These are phyloP conservation scores for Cytospora leucostoma DNA, from an alignment of 2,329 filamentous ascomycete genomes.

Conservation along the genomic window DNA sequence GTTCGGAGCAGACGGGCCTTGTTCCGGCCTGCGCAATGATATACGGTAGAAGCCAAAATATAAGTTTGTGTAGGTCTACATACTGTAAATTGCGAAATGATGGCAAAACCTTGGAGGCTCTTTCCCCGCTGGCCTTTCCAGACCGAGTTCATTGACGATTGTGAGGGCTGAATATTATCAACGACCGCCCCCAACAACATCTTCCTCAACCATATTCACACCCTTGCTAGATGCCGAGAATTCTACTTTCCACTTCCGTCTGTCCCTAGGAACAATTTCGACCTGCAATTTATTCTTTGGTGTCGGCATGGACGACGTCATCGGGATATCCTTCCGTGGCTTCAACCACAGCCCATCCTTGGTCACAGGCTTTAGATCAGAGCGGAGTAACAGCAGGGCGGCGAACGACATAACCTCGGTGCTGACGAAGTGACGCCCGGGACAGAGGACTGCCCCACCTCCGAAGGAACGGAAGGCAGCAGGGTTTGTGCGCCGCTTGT, in stretches of 20 bases:
- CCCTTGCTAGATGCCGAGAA: slow-evolving; percentile 4
- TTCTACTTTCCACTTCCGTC: not conserved
- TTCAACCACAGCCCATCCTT: slow-evolving; percentile 19
- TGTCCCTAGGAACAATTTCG: not conserved
- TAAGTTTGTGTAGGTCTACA: too few relatives aligned
- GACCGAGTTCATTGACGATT: too few relatives aligned
- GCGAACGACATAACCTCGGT: slow-evolving; percentile 33
- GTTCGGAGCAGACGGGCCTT: too few relatives aligned
- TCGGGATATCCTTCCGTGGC: slow-evolving; percentile 16
- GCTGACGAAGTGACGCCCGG: slow-evolving; percentile 33
- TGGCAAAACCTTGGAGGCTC: too few relatives aligned
- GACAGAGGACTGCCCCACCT: slow-evolving; percentile 32
- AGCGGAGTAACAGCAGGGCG: slow-evolving; percentile 30
- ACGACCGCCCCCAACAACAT: not conserved
- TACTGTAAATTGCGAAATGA: too few relatives aligned
- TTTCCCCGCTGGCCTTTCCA: too few relatives aligned
- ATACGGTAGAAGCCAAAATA: too few relatives aligned
- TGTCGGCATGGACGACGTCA: slow-evolving; percentile 2
- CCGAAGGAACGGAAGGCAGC: slow-evolving; percentile 28
- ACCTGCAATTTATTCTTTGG: not conserved
- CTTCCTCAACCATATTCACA: not conserved
- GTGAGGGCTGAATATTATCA: slow-evolving; percentile 26
- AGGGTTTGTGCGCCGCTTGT: not conserved
- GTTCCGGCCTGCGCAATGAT: too few relatives aligned
- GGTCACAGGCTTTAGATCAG: slow-evolving; percentile 28